Conservation (phyloP, 805 yeast genomes). For the Kodamaea fukazawae region DNA sequence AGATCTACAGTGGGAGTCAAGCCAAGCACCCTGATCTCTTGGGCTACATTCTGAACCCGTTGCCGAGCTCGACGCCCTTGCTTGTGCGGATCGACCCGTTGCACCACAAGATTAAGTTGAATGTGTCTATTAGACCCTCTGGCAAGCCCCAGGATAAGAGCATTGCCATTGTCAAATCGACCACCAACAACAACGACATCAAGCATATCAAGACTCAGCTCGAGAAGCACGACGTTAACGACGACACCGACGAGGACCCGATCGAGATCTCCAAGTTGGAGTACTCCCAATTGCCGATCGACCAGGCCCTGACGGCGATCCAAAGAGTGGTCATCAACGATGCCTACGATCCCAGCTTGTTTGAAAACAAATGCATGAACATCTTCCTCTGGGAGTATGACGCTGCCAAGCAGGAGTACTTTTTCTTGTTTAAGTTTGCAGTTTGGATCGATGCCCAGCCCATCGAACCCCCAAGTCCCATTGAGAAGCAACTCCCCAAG, state of each 20-base stretch:
- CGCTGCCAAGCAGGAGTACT: conserved; percentile 12
- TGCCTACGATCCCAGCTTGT: conserved; percentile 14
- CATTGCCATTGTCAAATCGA: conserved; percentile 33
- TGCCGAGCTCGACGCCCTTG: conserved; percentile 24
- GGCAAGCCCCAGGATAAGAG: conserved; percentile 13
- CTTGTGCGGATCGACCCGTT: conserved; percentile 26
- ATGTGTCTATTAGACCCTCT: conserved; percentile 21
- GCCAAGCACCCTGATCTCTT: conserved; percentile 15
- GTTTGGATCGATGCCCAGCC: conserved; percentile 24
- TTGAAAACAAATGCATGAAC: conserved; percentile 18
- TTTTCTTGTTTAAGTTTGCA: conserved; percentile 22
- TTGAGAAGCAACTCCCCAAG: neutral
- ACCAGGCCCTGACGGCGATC: conserved; percentile 11
- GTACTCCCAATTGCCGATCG: conserved; percentile 26
- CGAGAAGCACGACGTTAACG: conserved; percentile 9
- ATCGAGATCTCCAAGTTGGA: conserved; percentile 31
- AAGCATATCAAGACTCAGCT: conserved; percentile 13
- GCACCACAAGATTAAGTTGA: conserved; percentile 27
- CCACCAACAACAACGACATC: conserved; percentile 14
- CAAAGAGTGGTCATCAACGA: conserved; percentile 32
- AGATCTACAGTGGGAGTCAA: conserved; percentile 16
- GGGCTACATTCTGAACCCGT: conserved; percentile 26
- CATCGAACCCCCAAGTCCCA: neutral
- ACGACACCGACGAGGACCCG: conserved; percentile 6
- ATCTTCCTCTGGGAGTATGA: conserved; percentile 28